Base-by-base conservation (phyloP, 1,139 yeast species). In the Candida smagusa region DNA sequence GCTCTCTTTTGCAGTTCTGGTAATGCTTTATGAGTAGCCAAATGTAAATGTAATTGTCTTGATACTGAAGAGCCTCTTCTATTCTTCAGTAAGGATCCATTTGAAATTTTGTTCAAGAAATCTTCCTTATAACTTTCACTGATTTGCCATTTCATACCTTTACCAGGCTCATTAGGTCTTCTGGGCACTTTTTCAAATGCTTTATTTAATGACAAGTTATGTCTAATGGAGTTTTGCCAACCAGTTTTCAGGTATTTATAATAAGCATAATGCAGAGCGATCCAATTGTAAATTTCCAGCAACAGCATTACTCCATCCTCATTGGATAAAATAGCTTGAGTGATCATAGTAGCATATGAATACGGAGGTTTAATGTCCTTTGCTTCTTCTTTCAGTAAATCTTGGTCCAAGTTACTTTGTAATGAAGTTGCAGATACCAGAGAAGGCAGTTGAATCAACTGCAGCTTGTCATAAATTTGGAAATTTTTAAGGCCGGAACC, bases 71-170 rank as follows among this genome's bases (percentile, higher is more conserved):
- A 80, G 6, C 94, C 94, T 49, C 95, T 68, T 61, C 94, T 83
- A 13, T 81, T 74, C 52, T 84, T 84, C 50, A 80, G 77, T 36
- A 84, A 63, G 24, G 84, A 76, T 9, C 92, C 97, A 45, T 77
- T 81, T 45, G 77, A 79, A 60, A 90, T 81, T 63, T 88, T 86
- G 48, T 73, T 78, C 56, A 89, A 66, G 51, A 89, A 90, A 47
- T 94, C 98, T 37, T 81, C 82, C 53, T 85, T 84, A 57, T 85
- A 89, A 34, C 82, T 71, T 31, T 86, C 94, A 47, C 89, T 81
- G 42, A 92, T 90, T 63, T 89, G 95, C 99, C 99, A 92, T 63
- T 92, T 92, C 95, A 92, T 92, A 46, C 98, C 98, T 61, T 92
- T 92, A 23, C 99, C 98, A 0, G 98, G 97, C 62, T 92, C 97